Conservation (phyloP, 2,329 filamentous ascomycete species). For the Aspergillus sp. region DNA sequence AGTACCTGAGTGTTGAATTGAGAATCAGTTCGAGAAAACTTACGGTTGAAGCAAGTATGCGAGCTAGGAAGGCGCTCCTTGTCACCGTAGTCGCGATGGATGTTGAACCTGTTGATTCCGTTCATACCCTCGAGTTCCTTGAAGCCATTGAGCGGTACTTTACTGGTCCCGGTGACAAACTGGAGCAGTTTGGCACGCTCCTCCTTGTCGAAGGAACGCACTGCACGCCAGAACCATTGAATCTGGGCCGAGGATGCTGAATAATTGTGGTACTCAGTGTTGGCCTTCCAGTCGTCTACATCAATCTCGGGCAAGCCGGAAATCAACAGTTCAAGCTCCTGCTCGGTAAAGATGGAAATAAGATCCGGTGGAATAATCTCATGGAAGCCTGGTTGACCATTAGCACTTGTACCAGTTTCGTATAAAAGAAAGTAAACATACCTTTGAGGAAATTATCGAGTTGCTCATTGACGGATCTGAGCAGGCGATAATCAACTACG, state of each 20-base stretch:
- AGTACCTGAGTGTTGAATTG: constrained; percentile 18
- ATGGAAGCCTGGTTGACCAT: constrained; percentile 64
- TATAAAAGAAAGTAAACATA: constrained; percentile 31
- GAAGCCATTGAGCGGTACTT: constrained; percentile 97
- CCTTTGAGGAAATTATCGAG: constrained; percentile 86
- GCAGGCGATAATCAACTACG: constrained; percentile 88
- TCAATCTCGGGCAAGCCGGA: constrained; percentile 96
- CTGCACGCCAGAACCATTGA: constrained; percentile 98
- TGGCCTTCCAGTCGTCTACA: constrained; percentile 97
- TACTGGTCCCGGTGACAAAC: constrained; percentile 96
- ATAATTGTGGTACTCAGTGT: constrained; percentile 98
- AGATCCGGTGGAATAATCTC: constrained; percentile 94
- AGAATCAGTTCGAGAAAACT: constrained; percentile 41
- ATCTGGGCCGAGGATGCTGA: constrained; percentile 89
- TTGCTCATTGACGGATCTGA: constrained; percentile 87
- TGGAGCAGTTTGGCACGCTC: constrained; percentile 94
- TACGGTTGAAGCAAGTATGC: constrained; percentile 99
- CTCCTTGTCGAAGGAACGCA: constrained; percentile 97
- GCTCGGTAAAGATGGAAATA: constrained; percentile 96
- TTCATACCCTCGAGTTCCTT: constrained; percentile 99
- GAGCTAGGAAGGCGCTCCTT: constrained; percentile 93
- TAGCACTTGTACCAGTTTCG: neutral
- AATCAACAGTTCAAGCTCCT: constrained; percentile 92
- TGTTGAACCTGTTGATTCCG: constrained; percentile 95
- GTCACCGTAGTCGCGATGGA: constrained; percentile 94